Percentiles rank a stretch among this genome's conserved stretches.
phyloP scores from a whole-genome alignment of 1,284 basidiomycete genomes.

The Ustilago bromivora region DNA sequence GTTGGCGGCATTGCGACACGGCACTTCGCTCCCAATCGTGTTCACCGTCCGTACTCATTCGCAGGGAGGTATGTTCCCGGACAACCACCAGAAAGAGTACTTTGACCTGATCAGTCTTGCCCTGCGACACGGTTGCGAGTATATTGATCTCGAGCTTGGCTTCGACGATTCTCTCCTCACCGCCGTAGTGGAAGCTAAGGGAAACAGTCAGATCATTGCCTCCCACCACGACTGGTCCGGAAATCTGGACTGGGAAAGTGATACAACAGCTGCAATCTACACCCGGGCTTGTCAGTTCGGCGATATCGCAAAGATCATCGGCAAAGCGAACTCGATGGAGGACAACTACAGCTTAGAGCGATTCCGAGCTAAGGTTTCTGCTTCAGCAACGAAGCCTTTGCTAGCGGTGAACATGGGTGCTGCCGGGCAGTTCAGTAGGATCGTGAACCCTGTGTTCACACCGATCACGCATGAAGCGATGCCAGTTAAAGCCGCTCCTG shows the following conservation, averaged over 20 bases:
- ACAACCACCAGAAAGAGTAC: slow-evolving; percentile 79
- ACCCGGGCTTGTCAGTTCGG: slow-evolving; percentile 71
- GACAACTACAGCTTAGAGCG: slow-evolving; percentile 85
- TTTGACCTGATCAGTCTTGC: slow-evolving; percentile 84
- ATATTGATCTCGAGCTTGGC: slow-evolving; percentile 89
- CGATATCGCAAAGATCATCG: slow-evolving; percentile 92
- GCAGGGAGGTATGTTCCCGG: slow-evolving; percentile 93
- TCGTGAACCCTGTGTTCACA: slow-evolving; percentile 86
- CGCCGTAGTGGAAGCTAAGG: slow-evolving; percentile 77
- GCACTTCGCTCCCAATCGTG: slow-evolving; percentile 85
- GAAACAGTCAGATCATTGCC: slow-evolving; percentile 83
- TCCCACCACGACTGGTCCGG: slow-evolving; percentile 96
- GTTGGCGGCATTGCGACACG: slow-evolving; percentile 81
- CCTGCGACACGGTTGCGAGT: slow-evolving; percentile 87
- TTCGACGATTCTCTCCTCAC: slow-evolving; percentile 78
- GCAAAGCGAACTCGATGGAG: slow-evolving; percentile 79
- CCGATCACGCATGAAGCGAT: slow-evolving; percentile 90
- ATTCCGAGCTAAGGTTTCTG: slow-evolving; percentile 76
- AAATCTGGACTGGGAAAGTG: slow-evolving; percentile 82
- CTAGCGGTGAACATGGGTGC: slow-evolving; percentile 95
- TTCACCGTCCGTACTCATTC: slow-evolving; percentile 89
- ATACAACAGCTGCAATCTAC: slow-evolving; percentile 73
- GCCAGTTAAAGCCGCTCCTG: slow-evolving; percentile 84
- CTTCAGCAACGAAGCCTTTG: slow-evolving; percentile 74
- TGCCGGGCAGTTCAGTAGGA: slow-evolving; percentile 83